Evolutionary conservation across 2,329 filamentous ascomycete genomes (phyloP).

Genomic region (Zasmidium citrigriseum): DNA sequence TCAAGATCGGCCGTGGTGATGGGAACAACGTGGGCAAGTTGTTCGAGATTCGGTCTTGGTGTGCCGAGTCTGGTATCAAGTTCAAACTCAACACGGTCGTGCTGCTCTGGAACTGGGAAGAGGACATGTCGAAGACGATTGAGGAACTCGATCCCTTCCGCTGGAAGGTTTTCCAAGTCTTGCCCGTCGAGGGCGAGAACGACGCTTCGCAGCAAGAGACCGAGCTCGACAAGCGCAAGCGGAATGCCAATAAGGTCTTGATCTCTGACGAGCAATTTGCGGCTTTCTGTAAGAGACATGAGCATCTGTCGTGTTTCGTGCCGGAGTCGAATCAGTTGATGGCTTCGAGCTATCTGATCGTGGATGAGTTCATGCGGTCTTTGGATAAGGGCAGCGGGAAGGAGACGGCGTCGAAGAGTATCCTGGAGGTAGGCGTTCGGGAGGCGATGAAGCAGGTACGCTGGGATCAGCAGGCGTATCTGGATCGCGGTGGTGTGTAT

Average conservation of each 20-base stretch:
- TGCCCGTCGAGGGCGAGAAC: slow-evolving; percentile 57
- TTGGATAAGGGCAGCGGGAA: slow-evolving; percentile 44
- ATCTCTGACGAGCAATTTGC: slow-evolving; percentile 51
- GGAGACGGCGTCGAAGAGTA: slow-evolving; percentile 36
- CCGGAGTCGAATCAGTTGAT: slow-evolving; percentile 55
- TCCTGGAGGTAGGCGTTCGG: slow-evolving; percentile 52
- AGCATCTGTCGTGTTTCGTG: slow-evolving; percentile 45
- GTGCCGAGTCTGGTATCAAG: slow-evolving; percentile 49
- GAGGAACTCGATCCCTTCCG: slow-evolving; percentile 49
- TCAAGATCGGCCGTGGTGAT: slow-evolving; percentile 51
- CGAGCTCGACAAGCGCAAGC: slow-evolving; percentile 22
- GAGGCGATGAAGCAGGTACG: slow-evolving; percentile 47
- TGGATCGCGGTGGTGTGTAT: slow-evolving; percentile 50
- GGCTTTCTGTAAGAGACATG: slow-evolving; percentile 49
- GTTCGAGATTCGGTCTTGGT: slow-evolving; percentile 39
- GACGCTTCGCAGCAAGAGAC: slow-evolving; percentile 37
- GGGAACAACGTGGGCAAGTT: slow-evolving; percentile 12
- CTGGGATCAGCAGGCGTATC: slow-evolving; percentile 51
- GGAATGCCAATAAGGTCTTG: slow-evolving; percentile 45
- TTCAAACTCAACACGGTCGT: slow-evolving; percentile 63
- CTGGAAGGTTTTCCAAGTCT: slow-evolving; percentile 59
- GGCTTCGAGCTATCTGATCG: slow-evolving; percentile 53
- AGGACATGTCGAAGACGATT: slow-evolving; percentile 43
- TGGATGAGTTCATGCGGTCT: slow-evolving; percentile 56
- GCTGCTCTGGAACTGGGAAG: slow-evolving; percentile 49